Evolutionary conservation across 805 yeast genomes (phyloP).

Genomic region (Limtongia smithiae): DNA sequence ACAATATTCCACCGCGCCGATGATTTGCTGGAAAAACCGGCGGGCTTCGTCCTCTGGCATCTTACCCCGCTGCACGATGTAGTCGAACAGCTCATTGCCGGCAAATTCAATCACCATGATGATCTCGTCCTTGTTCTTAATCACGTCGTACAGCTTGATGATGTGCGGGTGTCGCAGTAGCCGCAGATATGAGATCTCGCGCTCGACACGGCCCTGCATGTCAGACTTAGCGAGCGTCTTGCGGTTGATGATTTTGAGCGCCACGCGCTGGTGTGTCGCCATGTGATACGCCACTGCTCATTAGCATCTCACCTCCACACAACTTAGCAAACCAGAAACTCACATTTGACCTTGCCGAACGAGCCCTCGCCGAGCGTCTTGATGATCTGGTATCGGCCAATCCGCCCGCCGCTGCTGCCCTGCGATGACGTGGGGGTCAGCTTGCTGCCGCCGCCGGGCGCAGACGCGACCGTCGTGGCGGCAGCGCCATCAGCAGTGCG

Average conservation of each 20-base stretch:
- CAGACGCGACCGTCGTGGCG: too few species aligned
- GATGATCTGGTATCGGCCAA: constrained; percentile 90
- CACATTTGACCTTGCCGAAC: constrained; percentile 82
- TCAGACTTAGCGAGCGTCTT: constrained; percentile 90
- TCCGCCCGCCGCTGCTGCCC: constrained; percentile 40
- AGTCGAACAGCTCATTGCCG: constrained; percentile 92
- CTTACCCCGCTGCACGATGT: constrained; percentile 85
- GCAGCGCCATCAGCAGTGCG: too few species aligned
- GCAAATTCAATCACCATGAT: constrained; percentile 97
- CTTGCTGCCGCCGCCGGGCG: too few species aligned
- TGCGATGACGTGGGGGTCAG: too few species aligned
- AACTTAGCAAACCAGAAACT: neutral
- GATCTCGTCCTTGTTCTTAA: constrained; percentile 90
- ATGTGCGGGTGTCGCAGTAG: constrained; percentile 92
- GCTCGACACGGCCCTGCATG: constrained; percentile 94
- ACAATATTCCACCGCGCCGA: constrained; percentile 94
- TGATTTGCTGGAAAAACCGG: constrained; percentile 91
- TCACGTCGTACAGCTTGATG: constrained; percentile 91
- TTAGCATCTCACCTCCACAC: neutral
- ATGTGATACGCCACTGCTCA: constrained; percentile 50
- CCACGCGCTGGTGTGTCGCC: constrained; percentile 88
- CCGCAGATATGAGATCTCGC: constrained; percentile 87
- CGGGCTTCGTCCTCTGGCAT: constrained; percentile 91
- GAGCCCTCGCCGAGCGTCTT: constrained; percentile 95
- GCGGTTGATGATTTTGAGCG: constrained; percentile 86